These are phyloP conservation scores for Cylindrotheca fusiformis DNA, from an alignment of 108 stramenopile genomes.

Conservation along the genomic window DNA sequence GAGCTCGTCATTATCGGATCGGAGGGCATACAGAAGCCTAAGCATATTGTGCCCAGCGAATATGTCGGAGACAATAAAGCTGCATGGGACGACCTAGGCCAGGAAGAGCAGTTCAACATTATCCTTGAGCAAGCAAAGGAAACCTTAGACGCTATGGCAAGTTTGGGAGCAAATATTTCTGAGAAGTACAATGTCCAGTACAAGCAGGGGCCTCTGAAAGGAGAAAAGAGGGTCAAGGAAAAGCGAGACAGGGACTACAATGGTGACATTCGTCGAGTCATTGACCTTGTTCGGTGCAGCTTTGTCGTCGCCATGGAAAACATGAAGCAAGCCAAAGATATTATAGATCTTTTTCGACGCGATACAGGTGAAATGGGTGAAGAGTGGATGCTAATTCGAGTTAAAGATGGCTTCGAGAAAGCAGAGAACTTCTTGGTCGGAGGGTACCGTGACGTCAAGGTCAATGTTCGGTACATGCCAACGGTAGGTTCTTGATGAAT, in stretches of 20 bases:
- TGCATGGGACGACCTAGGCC: not conserved
- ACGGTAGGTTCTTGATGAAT: too few relatives aligned
- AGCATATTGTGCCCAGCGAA: too few relatives aligned
- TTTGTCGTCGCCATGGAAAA: not conserved
- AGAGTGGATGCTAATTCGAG: not conserved
- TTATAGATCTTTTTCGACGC: not conserved
- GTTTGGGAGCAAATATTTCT: not conserved
- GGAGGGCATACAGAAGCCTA: not conserved
- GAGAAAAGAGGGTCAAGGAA: not conserved
- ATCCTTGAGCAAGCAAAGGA: not conserved
- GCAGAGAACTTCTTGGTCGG: not conserved
- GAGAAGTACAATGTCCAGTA: not conserved
- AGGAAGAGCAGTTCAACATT: not conserved
- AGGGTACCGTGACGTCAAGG: constrained; percentile 2
- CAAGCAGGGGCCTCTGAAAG: constrained; percentile 1
- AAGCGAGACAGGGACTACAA: not conserved
- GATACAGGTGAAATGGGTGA: not conserved
- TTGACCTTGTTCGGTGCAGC: constrained; percentile 5
- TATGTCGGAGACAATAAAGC: too few relatives aligned
- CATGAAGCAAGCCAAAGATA: not conserved
- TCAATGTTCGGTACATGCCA: not conserved
- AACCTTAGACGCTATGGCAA: not conserved
- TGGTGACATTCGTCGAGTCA: constrained; percentile 1
- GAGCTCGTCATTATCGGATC: not conserved
- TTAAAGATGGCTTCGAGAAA: constrained; percentile 1